Conservation (phyloP, 176 grass and related monocot species). For the Oryza coarctata region DNA sequence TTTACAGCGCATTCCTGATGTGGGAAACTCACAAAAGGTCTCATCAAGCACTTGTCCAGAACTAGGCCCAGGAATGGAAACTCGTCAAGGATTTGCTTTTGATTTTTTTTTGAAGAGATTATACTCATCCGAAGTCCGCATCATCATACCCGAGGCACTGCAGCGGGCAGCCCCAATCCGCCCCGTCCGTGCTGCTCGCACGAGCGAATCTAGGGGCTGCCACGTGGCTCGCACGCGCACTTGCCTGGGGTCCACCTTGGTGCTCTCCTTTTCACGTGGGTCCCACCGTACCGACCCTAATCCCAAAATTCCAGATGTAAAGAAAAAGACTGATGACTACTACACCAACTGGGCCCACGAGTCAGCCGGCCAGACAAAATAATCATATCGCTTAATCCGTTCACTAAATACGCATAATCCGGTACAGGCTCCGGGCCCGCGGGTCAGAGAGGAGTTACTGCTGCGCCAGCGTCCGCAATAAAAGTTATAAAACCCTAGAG, state of each 20-base stretch:
- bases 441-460: conserved; percentile 36
- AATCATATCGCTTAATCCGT: not conserved
- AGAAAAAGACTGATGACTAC: not conserved
- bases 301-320: not conserved
- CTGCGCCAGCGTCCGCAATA: conserved; percentile 23
- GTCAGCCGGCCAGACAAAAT: not conserved
- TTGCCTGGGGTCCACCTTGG: not conserved
- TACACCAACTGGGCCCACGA: not conserved
- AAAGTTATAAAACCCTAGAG: conserved; percentile 84
- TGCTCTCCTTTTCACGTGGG: conserved; percentile 1
- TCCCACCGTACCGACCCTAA: not conserved
- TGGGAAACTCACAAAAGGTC: conserved; percentile 1
- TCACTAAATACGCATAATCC: not conserved
- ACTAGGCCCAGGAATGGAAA: conserved; percentile 12
- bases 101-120: not conserved
- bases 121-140: not conserved
- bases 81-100: not conserved
- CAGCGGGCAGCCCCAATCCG: not conserved
- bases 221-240: conserved; percentile 42
- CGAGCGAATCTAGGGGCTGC: conserved; percentile 45
- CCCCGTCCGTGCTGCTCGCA: conserved; percentile 38
- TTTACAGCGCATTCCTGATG: not conserved
- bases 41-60: not conserved
- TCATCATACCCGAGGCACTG: conserved; percentile 10
- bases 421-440: not conserved